Evolutionary conservation across 306 rosid species (phyloP).

Genomic region (Pachyrhizus erosus): DNA sequence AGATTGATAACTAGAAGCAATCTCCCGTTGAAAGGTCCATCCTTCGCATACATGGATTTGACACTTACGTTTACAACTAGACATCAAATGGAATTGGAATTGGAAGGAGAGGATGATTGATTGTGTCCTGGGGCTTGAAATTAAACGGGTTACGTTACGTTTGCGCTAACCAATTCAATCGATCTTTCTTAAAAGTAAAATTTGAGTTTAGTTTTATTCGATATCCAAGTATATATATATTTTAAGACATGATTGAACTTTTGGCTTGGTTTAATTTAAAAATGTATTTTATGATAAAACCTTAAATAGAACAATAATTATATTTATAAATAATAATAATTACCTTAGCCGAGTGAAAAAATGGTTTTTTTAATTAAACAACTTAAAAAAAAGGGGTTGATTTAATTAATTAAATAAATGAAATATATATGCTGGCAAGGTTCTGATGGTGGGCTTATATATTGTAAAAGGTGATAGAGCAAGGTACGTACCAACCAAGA

Average conservation of each 20-base stretch:
- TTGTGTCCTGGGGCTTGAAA: neutral
- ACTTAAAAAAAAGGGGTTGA: neutral
- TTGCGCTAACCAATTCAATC: neutral
- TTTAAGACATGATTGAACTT: neutral
- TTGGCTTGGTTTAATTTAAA: neutral
- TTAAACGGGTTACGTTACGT: neutral
- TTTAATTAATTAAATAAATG: no score
- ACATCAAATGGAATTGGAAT: neutral
- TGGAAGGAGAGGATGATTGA: neutral
- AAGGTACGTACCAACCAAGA: slow-evolving; percentile 70
- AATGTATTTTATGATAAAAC: neutral
- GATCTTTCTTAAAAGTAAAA: neutral
- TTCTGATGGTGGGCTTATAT: no score
- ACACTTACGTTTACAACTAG: neutral
- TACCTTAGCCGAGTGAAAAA: no score
- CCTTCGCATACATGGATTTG: neutral
- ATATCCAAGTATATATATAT: no score
- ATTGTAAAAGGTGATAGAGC: neutral
- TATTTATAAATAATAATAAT: neutral
- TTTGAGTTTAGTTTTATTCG: no score
- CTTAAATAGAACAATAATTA: neutral
- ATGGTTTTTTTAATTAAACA: neutral
- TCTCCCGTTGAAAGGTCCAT: neutral
- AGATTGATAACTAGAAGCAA: no score
- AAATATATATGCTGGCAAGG: no score